phyloP scores from a whole-genome alignment of 495 filamentous ascomycete genomes.

The Entonaema liquescens region DNA sequence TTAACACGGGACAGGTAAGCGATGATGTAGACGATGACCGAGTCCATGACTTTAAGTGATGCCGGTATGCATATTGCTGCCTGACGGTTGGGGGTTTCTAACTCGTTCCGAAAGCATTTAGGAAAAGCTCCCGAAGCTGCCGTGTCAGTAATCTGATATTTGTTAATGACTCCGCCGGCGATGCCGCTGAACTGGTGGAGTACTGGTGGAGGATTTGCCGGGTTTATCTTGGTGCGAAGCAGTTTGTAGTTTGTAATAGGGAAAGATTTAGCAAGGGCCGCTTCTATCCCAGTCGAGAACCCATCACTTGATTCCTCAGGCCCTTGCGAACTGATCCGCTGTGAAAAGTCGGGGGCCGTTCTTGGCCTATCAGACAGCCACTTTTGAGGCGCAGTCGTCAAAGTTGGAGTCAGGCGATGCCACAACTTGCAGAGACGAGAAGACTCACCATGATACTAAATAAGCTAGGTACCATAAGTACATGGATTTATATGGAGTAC shows the following conservation, averaged over 20 bases:
- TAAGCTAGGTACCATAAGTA: slow-evolving; percentile 6
- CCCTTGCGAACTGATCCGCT: slow-evolving; percentile 26
- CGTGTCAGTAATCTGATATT: slow-evolving; percentile 42
- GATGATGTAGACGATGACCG: slow-evolving; percentile 31
- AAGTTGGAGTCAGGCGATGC: slow-evolving; percentile 44
- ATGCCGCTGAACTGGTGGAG: slow-evolving; percentile 42
- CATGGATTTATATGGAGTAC: slow-evolving; percentile 8
- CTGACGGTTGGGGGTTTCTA: slow-evolving; percentile 29
- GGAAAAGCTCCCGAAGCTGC: slow-evolving; percentile 24
- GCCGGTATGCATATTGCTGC: slow-evolving; percentile 27
- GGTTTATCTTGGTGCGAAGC: slow-evolving; percentile 37
- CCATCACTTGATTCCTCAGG: slow-evolving; percentile 42
- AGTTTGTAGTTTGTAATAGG: slow-evolving; percentile 23
- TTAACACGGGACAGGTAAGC: slow-evolving; percentile 19
- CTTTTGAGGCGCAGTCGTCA: slow-evolving; percentile 44
- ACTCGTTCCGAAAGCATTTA: not conserved
- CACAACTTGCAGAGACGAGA: slow-evolving; percentile 29
- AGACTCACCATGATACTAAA: slow-evolving; percentile 27
- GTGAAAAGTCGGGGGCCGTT: slow-evolving; percentile 26
- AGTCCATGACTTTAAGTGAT: slow-evolving; percentile 14
- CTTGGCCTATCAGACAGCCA: slow-evolving; percentile 45
- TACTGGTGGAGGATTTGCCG: slow-evolving; percentile 30
- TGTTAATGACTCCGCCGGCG: slow-evolving; percentile 48
- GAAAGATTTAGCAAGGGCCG: slow-evolving; percentile 21
- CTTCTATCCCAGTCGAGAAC: slow-evolving; percentile 31